Conservation (phyloP, 306 rosid genomes). For the Nissolia schottii region DNA sequence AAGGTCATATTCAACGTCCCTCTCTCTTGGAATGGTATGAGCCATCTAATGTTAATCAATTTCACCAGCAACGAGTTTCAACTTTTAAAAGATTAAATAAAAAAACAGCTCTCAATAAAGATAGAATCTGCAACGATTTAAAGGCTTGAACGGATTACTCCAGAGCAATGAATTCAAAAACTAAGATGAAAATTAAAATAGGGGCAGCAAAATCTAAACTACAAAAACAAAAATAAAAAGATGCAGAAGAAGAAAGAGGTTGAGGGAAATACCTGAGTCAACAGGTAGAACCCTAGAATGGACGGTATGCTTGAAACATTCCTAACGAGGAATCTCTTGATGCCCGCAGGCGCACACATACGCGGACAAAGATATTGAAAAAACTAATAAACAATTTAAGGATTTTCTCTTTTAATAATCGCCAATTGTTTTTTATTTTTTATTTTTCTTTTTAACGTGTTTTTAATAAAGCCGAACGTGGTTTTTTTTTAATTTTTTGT, state of each 20-base stretch:
- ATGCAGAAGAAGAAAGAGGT: neutral
- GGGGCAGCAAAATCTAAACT: neutral
- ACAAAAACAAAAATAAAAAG: neutral
- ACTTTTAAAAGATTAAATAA: neutral
- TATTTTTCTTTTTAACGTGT: neutral
- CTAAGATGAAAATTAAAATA: neutral
- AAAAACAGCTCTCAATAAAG: conserved; percentile 11
- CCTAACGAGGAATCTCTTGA: conserved; percentile 28
- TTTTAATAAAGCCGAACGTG: neutral
- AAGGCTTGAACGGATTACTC: neutral
- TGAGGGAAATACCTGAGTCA: conserved; percentile 27
- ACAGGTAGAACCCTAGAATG: conserved; percentile 37
- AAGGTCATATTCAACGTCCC: conserved; percentile 38
- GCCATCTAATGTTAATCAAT: conserved; percentile 36
- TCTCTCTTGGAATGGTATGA: conserved; percentile 31
- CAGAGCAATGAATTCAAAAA: conserved; percentile 1
- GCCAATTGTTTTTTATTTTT: neutral
- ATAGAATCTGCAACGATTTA: neutral
- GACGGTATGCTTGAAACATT: conserved; percentile 29
- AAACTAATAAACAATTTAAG: neutral
- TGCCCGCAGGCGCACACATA: conserved; percentile 26
- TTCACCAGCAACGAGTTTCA: conserved; percentile 12
- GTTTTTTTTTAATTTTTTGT: no score
- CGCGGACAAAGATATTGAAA: conserved; percentile 3
- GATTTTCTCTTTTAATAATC: neutral